Evolutionary conservation across 192 early-diverging fungal species (phyloP), one percentile per base, ranked within the genome.

Genomic region (Coemansia sp.): DNA sequence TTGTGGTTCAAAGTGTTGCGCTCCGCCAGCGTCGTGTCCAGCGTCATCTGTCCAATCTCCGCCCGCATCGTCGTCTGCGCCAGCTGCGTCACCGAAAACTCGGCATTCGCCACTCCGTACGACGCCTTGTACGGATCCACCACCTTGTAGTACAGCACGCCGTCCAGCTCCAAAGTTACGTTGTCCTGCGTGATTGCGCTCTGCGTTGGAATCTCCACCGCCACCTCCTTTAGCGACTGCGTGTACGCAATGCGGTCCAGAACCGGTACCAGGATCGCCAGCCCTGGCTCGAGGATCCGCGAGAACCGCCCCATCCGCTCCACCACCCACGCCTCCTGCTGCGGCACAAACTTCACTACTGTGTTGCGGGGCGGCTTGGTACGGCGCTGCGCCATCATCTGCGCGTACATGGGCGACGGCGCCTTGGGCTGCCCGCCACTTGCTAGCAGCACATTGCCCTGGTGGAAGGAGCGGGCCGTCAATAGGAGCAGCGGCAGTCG

Each of bases 31-130:
- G 96, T 98, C 10, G 89, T 86, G 72, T 98, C 96, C 63, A 98
- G 79, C 3, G 94, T 97, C 89, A 98, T 90, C 79, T 96, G 94
- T 36, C 96, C 96, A 68, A 98, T 98, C 69, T 98, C 96, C 4
- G 96, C 95, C 37, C 96, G 90, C 96, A 98, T 97, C 0, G 96
- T 96, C 6, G 96, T 98, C 74, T 98, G 96, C n/a, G 96, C 96
- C 58, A 98, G 83, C 75, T 98, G 96, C 5, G 93, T 86, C 37
- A 98, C 82, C 12, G 96, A 93, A 80, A 94, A 98, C 70, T 96
- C 93, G 24, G 91, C 88, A 72, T 98, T 86, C 58, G 93, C 93
- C 6, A 97, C 91, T 19, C 95, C 95, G 74, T 98, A 98, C 4
- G 91, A 92, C 3, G 91, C 90, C 80, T 93, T 92, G 83, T 93